phyloP scores from a whole-genome alignment of 768 basidiomycete genomes.

The Russula ochroleuca region DNA sequence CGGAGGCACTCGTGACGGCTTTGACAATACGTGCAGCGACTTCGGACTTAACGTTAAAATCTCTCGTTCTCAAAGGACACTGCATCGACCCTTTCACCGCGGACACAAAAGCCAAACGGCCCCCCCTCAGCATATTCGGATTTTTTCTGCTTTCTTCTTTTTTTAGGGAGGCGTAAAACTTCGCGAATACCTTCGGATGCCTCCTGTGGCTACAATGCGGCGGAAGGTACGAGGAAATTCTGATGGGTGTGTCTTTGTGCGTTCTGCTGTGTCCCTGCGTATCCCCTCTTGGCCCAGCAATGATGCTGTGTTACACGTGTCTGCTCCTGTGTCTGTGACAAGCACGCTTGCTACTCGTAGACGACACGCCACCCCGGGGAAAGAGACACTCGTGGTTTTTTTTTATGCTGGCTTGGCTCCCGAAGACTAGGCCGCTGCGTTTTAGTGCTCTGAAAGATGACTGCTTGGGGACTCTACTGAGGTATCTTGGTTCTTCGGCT shows the following conservation, averaged over 20 bases:
- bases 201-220: background rate
- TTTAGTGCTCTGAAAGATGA: background rate
- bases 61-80: constrained; percentile 2
- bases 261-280: background rate
- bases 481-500: background rate
- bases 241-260: background rate
- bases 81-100: constrained; percentile 6
- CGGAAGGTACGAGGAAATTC: constrained; percentile 2
- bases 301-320: constrained; percentile 3
- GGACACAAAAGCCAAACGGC: background rate
- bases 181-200: background rate
- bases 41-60: constrained; percentile 1
- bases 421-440: background rate
- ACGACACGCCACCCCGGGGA: too few relatives aligned
- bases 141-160: background rate
- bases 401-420: background rate
- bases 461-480: background rate
- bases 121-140: background rate
- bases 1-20: background rate
- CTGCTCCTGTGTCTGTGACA: constrained; percentile 4
- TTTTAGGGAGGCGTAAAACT: background rate
- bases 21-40: constrained; percentile 1
- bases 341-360: background rate
- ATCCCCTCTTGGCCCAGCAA: background rate
- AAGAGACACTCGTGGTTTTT: background rate